phyloP scores from a whole-genome alignment of 169 alveolate species.

The Theileria parva region DNA sequence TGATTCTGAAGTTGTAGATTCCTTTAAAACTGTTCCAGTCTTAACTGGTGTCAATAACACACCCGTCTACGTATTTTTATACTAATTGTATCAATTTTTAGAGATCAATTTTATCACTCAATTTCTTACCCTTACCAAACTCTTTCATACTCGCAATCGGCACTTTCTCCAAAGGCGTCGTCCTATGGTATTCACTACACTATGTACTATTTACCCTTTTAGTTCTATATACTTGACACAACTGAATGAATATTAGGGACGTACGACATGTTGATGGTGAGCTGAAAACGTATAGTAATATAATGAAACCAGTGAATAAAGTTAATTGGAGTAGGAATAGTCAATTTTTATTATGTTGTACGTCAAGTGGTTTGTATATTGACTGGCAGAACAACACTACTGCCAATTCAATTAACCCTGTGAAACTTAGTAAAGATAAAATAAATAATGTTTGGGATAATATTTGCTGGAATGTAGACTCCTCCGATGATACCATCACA shows the following conservation, averaged over 20 bases:
- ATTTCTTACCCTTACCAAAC: slow-evolving; percentile 38
- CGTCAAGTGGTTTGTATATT: slow-evolving; percentile 17
- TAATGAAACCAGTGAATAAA: slow-evolving; percentile 31
- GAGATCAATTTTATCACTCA: slow-evolving; percentile 12
- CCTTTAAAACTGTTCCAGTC: background rate
- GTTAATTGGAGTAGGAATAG: slow-evolving; percentile 22
- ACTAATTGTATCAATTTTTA: slow-evolving; percentile 1
- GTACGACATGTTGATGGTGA: slow-evolving; percentile 49
- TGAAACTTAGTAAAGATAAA: slow-evolving; percentile 6
- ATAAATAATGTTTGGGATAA: slow-evolving; percentile 24
- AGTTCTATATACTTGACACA: too few relatives aligned
- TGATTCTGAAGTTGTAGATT: background rate
- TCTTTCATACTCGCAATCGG: slow-evolving; percentile 39
- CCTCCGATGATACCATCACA: slow-evolving; percentile 8
- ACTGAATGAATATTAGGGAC: too few relatives aligned
- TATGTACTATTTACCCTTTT: background rate
- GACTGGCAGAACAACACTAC: slow-evolving; percentile 50
- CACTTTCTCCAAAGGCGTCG: slow-evolving; percentile 26
- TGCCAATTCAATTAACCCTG: slow-evolving; percentile 11
- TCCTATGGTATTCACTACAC: slow-evolving; percentile 24
- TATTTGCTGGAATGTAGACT: slow-evolving; percentile 49
- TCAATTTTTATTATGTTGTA: slow-evolving; percentile 34
- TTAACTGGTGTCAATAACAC: background rate
- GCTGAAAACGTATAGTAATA: slow-evolving; percentile 27
- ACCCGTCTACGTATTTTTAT: background rate